Evolutionary conservation across 2,329 filamentous ascomycete species (phyloP).

Genomic region (Colletotrichum sp.): DNA sequence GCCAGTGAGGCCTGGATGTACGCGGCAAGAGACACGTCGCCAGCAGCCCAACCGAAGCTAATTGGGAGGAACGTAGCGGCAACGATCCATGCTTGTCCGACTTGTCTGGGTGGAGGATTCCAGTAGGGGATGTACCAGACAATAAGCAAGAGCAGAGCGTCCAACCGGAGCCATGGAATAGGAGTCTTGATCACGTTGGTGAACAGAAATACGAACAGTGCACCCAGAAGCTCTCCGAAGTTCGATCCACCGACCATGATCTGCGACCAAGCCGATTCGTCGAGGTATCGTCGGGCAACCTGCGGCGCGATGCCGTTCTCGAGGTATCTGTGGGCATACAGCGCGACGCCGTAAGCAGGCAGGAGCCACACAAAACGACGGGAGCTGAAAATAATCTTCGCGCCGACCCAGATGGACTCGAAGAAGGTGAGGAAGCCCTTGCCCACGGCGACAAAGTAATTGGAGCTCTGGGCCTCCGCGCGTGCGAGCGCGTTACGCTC

Average conservation of each 20-base stretch:
- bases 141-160: slow-evolving; percentile 48
- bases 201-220: slow-evolving; percentile 52
- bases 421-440: slow-evolving; percentile 20
- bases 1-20: slow-evolving; percentile 56
- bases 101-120: slow-evolving; percentile 41
- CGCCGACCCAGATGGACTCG: slow-evolving; percentile 50
- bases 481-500: slow-evolving; percentile 24
- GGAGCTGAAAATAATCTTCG: slow-evolving; percentile 48
- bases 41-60: slow-evolving; percentile 55
- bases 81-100: slow-evolving; percentile 41
- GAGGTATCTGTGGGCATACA: slow-evolving; percentile 55
- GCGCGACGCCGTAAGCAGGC: slow-evolving; percentile 51
- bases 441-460: background rate
- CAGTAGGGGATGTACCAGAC: slow-evolving; percentile 55
- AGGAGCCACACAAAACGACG: slow-evolving; percentile 55
- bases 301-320: slow-evolving; percentile 52
- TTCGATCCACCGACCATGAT: slow-evolving; percentile 57
- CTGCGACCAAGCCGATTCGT: slow-evolving; percentile 52
- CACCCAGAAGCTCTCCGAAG: slow-evolving; percentile 53
- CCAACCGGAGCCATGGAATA: slow-evolving; percentile 54
- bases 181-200: slow-evolving; percentile 52
- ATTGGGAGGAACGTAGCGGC: slow-evolving; percentile 44
- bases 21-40: slow-evolving; percentile 54
- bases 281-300: slow-evolving; percentile 50
- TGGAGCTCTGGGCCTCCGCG: slow-evolving; percentile 19